phyloP scores from a whole-genome alignment of 2,329 filamentous ascomycete species.

The Beauveria sp. region DNA sequence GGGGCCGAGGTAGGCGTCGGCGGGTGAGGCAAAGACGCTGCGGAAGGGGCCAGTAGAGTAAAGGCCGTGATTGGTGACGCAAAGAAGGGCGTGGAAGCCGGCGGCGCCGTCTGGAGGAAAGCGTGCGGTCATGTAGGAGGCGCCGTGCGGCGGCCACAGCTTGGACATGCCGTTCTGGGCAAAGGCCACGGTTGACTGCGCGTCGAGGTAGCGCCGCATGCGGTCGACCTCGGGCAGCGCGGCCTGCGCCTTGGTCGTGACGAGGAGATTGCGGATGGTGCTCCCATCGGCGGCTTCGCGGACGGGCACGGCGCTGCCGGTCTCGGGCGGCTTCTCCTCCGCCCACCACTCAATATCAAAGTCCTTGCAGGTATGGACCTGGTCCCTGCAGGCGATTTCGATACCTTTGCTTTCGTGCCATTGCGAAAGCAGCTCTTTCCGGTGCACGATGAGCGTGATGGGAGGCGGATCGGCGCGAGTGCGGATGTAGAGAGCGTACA shows the following conservation, averaged over 20 bases:
- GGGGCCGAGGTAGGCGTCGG: conserved; percentile 39
- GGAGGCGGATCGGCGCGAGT: conserved; percentile 55
- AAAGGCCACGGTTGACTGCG: conserved; percentile 67
- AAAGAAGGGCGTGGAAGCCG: conserved; percentile 64
- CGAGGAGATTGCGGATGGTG: conserved; percentile 63
- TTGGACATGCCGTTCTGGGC: conserved; percentile 82
- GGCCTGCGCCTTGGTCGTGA: conserved; percentile 67
- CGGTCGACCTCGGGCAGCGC: conserved; percentile 54
- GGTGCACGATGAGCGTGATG: conserved; percentile 73
- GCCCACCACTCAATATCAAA: conserved; percentile 51
- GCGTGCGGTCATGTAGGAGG: conserved; percentile 33
- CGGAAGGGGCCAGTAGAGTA: conserved; percentile 41
- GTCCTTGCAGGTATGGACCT: conserved; percentile 23
- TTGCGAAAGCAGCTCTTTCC: conserved; percentile 38
- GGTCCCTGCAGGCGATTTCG: conserved; percentile 32
- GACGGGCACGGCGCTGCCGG: conserved; percentile 21
- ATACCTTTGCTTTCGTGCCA: conserved; percentile 40
- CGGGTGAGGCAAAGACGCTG: conserved; percentile 45
- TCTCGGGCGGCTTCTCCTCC: conserved; percentile 26
- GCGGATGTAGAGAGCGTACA: conserved; percentile 68
- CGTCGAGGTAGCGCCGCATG: conserved; percentile 54
- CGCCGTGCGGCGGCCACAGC: conserved; percentile 47
- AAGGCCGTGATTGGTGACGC: conserved; percentile 53
- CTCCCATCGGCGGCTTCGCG: conserved; percentile 32
- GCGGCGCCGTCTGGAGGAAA: conserved; percentile 23